Percentiles rank a stretch among this genome's conserved stretches.
Conservation (phyloP, 352 stramenopile genomes). For the Thalassiosira tumida region DNA sequence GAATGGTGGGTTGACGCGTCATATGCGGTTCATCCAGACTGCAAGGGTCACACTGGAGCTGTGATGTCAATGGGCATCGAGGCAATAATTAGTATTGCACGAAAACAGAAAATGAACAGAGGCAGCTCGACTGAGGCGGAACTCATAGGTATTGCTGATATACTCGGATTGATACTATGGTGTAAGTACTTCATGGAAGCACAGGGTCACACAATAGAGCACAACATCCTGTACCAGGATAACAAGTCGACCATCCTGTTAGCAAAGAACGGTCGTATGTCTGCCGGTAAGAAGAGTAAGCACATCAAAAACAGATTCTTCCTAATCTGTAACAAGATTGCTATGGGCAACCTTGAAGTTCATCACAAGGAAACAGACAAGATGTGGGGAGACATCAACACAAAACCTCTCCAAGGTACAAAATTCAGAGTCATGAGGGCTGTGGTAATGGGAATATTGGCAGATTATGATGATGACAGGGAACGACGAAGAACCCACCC, state of each 20-base stretch:
- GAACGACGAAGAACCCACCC: neutral
- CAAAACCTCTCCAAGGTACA: neutral
- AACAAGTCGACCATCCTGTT: constrained; percentile 16
- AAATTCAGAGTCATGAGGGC: neutral
- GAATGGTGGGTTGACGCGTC: constrained; percentile 65
- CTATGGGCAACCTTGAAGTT: neutral
- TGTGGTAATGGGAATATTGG: neutral
- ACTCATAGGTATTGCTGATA: constrained; percentile 49
- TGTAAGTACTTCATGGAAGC: neutral
- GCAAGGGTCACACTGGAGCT: constrained; percentile 57
- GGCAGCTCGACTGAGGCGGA: constrained; percentile 58
- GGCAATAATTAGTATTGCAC: neutral
- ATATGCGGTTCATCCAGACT: constrained; percentile 59
- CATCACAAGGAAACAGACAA: neutral
- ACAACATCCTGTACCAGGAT: constrained; percentile 9
- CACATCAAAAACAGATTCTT: constrained; percentile 6
- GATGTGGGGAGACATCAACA: constrained; percentile 2
- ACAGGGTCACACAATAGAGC: neutral
- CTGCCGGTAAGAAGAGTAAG: neutral
- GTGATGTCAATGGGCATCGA: constrained; percentile 68
- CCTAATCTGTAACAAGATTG: neutral
- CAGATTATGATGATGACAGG: neutral
- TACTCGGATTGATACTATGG: constrained; percentile 2
- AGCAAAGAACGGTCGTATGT: constrained; percentile 29
- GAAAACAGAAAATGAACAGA: constrained; percentile 74